Percentiles rank a stretch among this genome's conserved stretches.
Conservation (phyloP, 495 filamentous ascomycete species). For the Hypoxylon subgilvum region DNA sequence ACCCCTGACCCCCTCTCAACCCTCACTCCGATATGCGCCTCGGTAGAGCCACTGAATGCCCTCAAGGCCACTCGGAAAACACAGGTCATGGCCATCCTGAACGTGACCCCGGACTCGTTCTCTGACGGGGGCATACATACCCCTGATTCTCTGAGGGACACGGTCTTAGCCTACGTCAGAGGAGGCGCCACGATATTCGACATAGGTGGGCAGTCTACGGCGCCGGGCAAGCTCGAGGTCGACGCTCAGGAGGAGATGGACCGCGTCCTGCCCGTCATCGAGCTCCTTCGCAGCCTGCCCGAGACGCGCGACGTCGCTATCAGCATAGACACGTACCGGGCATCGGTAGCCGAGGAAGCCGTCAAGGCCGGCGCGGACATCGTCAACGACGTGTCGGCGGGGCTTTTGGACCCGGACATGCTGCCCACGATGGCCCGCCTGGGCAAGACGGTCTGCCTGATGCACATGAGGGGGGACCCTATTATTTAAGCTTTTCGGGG, state of each 20-base stretch:
- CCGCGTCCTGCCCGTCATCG: conserved; percentile 79
- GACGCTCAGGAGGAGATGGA: conserved; percentile 72
- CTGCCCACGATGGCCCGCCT: conserved; percentile 77
- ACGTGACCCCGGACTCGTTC: conserved; percentile 96
- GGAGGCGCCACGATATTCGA: conserved; percentile 84
- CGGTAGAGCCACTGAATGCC: conserved; percentile 65
- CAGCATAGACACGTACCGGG: conserved; percentile 91
- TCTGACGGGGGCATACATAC: conserved; percentile 81
- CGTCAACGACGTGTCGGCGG: conserved; percentile 92
- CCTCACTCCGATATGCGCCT: conserved; percentile 68
- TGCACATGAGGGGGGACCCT: conserved; percentile 96
- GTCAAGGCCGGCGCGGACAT: conserved; percentile 86
- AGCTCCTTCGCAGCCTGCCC: conserved; percentile 71
- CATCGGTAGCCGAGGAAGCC: conserved; percentile 80
- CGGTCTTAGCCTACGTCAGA: conserved; percentile 63
- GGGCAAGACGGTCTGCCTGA: conserved; percentile 82
- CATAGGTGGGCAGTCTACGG: conserved; percentile 89
- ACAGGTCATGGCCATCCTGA: conserved; percentile 90
- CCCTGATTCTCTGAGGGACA: conserved; percentile 46
- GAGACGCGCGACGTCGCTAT: conserved; percentile 69
- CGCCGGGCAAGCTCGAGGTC: conserved; percentile 72
- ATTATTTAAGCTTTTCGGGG: too few relatives aligned
- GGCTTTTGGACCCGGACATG: conserved; percentile 80
- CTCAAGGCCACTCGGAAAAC: conserved; percentile 70
- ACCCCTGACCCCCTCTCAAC: conserved; percentile 64